Evolutionary conservation across 192 early-diverging fungal genomes (phyloP), one percentile per base, ranked within the genome.

Genomic region (Coemansia sp.): DNA sequence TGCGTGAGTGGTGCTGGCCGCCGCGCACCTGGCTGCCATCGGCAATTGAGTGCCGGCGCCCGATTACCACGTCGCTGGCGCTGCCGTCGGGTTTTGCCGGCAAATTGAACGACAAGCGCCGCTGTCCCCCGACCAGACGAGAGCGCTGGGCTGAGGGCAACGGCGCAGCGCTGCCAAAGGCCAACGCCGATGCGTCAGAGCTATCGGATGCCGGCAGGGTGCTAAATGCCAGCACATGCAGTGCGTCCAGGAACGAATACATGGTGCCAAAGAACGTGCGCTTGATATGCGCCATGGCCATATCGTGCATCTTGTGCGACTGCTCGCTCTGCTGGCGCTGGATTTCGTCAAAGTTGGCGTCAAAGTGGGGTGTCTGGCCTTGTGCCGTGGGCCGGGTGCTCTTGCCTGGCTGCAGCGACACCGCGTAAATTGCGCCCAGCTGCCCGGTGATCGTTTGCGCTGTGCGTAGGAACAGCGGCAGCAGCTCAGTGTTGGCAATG

Each of bases 161-260:
- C 42, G 22, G 10, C 23, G 14, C 23, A 2, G 45, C 45, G 4
- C 27, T 5, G 6, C 45, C 27, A 7, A 8, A 41, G 19, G 15
- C 39, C 44, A 17, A 19, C 9, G 17, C 44, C 10, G 27, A 25
- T 9, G 14, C 14, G 26, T 28, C 27, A 12, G 44, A 47, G 23
- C 11, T 28, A 15, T 19, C 44, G 14, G 23, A 12, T 5, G 17
- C 20, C 11, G 49, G 10, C 49, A 22, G 49, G 4, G 67, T 58
- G 40, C 32, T 53, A 17, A 76, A 76, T 2, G 67, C 85, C 25
- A 88, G 61, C 51, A 84, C 79, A 10, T 87, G 83, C n/a, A 94
- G 79, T 17, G 90, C 86, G 58, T 96, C 93, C 36, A 94, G 65
- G 59, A 92, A 85, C 11, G 83, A 79, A 48, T 84, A 89, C 38